Evolutionary conservation across 2,329 filamentous ascomycete species (phyloP).

Genomic region (Trichoderma sp.): DNA sequence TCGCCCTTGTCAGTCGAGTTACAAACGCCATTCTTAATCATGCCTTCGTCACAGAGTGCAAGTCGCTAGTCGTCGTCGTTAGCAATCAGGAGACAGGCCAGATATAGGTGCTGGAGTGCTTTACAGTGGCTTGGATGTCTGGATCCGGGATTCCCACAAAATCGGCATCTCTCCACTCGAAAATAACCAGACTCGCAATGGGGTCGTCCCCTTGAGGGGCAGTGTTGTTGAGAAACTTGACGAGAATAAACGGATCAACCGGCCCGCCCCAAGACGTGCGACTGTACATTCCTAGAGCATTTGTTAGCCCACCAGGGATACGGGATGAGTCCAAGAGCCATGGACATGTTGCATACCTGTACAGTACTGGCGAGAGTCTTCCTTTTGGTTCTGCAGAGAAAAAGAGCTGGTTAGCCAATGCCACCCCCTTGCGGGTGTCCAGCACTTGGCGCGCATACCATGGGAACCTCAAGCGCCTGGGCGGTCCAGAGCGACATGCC

Average conservation of each 20-base stretch:
- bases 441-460: constrained; percentile 43
- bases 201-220: constrained; percentile 62
- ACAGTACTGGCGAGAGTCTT: constrained; percentile 79
- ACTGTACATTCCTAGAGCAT: constrained; percentile 78
- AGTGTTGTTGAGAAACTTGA: constrained; percentile 68
- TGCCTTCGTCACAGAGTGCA: constrained; percentile 67
- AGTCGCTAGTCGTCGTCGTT: constrained; percentile 46
- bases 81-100: neutral
- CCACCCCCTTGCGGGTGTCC: neutral
- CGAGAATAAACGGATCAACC: constrained; percentile 83
- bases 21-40: constrained; percentile 68
- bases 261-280: constrained; percentile 82
- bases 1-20: constrained; percentile 74
- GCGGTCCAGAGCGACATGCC: constrained; percentile 54
- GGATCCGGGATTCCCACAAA: constrained; percentile 69
- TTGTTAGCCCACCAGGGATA: constrained; percentile 14
- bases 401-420: constrained; percentile 25
- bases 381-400: constrained; percentile 64
- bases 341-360: constrained; percentile 44
- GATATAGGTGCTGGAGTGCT: constrained; percentile 23
- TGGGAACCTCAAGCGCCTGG: constrained; percentile 55
- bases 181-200: constrained; percentile 80
- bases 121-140: constrained; percentile 54
- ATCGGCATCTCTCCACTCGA: constrained; percentile 86
- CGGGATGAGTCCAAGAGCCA: neutral